These are phyloP conservation scores for Ambrosiella beaveri DNA, from an alignment of 2,329 filamentous ascomycete genomes.

Conservation along the genomic window DNA sequence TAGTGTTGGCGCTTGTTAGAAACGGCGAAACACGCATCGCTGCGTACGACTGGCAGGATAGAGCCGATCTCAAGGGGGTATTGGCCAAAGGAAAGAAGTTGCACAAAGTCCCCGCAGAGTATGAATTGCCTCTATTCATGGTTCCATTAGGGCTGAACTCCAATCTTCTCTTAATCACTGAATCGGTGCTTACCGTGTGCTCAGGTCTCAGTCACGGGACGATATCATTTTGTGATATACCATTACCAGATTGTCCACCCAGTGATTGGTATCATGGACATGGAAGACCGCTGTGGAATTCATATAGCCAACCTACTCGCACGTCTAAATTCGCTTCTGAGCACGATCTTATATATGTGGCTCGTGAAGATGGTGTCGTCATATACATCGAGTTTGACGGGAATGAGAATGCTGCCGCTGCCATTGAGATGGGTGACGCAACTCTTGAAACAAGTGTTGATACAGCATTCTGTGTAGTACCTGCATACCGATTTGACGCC, in stretches of 20 bases:
- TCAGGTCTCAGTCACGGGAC: constrained; percentile 35
- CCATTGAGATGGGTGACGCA: constrained; percentile 17
- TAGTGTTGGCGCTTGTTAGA: constrained; percentile 46
- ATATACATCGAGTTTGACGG: constrained; percentile 53
- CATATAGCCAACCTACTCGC: constrained; percentile 67
- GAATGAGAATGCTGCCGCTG: constrained; percentile 24
- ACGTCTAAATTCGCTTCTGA: constrained; percentile 41
- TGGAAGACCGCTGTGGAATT: constrained; percentile 51
- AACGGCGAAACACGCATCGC: constrained; percentile 34
- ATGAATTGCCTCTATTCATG: constrained; percentile 48
- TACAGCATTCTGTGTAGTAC: constrained; percentile 61
- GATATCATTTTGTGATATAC: constrained; percentile 29
- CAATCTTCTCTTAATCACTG: constrained; percentile 52
- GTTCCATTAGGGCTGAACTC: constrained; percentile 56
- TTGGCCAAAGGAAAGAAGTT: constrained; percentile 25
- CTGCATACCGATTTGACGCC: constrained; percentile 48
- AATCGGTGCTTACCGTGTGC: constrained; percentile 38
- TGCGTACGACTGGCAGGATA: constrained; percentile 43
- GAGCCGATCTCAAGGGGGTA: constrained; percentile 29
- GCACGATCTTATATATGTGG: constrained; percentile 69
- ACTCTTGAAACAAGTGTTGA: constrained; percentile 46
- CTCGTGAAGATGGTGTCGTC: constrained; percentile 71
- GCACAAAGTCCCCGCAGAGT: constrained; percentile 13
- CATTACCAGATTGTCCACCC: constrained; percentile 23
- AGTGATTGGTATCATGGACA: constrained; percentile 31